Evolutionary conservation across 140 eudicot species (phyloP).

Genomic region (Cichorium intybus): DNA sequence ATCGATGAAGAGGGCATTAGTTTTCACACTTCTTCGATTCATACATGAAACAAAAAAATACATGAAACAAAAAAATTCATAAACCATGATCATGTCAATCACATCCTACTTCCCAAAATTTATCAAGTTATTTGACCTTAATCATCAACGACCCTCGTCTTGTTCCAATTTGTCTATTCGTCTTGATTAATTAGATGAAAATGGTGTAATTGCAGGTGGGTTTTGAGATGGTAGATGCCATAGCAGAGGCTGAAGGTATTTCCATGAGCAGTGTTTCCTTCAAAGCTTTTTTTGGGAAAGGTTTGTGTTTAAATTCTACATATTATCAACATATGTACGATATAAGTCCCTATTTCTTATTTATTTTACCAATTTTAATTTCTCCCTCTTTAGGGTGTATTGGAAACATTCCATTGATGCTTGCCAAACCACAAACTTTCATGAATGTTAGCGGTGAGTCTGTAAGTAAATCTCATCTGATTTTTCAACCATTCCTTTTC

Average conservation of each 20-base stretch:
- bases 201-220: conserved; percentile 57
- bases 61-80: neutral
- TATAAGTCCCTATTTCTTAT: neutral
- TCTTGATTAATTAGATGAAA: neutral
- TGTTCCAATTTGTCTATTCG: neutral
- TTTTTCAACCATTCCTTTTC: neutral
- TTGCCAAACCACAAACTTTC: conserved; percentile 96
- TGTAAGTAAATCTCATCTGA: conserved; percentile 66
- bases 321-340: neutral
- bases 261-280: conserved; percentile 67
- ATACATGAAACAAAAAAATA: too few relatives aligned
- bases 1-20: conserved; percentile 8
- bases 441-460: conserved; percentile 99
- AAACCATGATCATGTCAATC: neutral
- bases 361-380: neutral
- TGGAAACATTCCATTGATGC: conserved; percentile 79
- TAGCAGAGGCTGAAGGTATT: conserved; percentile 94
- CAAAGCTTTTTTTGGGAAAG: conserved; percentile 85
- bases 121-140: neutral
- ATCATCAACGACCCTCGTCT: neutral
- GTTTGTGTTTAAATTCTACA: conserved; percentile 33
- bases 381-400: conserved; percentile 53
- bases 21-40: neutral
- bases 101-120: neutral
- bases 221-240: conserved; percentile 85